These are phyloP conservation scores for Rhodosporidiobolus sp. DNA, from an alignment of 768 basidiomycete species.

Conservation along the genomic window DNA sequence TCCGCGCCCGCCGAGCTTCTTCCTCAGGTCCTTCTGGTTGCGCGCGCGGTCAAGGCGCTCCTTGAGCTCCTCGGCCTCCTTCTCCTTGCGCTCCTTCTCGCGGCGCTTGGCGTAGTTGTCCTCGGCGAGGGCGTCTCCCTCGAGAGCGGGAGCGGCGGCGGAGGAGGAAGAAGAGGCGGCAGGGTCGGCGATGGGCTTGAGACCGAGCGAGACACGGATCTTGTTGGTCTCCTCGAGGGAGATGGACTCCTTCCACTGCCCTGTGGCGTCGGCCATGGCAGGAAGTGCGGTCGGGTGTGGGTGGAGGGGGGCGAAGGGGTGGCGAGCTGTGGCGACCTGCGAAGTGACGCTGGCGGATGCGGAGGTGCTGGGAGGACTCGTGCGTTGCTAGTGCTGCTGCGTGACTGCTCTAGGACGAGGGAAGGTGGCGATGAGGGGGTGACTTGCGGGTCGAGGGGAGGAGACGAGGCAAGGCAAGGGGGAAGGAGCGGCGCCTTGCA, in stretches of 20 bases:
- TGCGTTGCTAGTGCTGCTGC: too few species aligned
- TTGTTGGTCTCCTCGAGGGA: constrained; percentile 94
- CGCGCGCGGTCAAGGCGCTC: constrained; percentile 82
- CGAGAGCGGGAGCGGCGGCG: constrained; percentile 37
- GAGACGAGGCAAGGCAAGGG: too few species aligned
- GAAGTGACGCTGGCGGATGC: too few species aligned
- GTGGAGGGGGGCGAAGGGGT: background rate
- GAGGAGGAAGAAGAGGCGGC: constrained; percentile 43
- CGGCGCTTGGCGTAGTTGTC: constrained; percentile 74
- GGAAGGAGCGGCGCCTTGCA: too few species aligned
- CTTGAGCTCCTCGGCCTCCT: constrained; percentile 71
- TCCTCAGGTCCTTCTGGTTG: constrained; percentile 87
- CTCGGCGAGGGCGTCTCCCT: constrained; percentile 73
- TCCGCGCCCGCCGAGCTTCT: constrained; percentile 85
- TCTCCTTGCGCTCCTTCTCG: constrained; percentile 66
- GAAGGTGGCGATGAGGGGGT: too few species aligned
- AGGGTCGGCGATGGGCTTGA: constrained; percentile 88
- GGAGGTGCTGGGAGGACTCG: too few species aligned
- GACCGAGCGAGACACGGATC: constrained; percentile 86
- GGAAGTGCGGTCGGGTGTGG: background rate
- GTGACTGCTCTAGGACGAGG: too few species aligned
- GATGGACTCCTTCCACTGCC: constrained; percentile 66
- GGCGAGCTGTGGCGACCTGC: too few species aligned
- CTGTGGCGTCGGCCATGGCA: constrained; percentile 6
- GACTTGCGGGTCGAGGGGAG: too few species aligned